A percentile compares a stretch with the other conserved stretches of the same genome.
These are phyloP conservation scores for Achaetomiella virescens DNA, from an alignment of 495 filamentous ascomycete genomes.

Conservation along the genomic window DNA sequence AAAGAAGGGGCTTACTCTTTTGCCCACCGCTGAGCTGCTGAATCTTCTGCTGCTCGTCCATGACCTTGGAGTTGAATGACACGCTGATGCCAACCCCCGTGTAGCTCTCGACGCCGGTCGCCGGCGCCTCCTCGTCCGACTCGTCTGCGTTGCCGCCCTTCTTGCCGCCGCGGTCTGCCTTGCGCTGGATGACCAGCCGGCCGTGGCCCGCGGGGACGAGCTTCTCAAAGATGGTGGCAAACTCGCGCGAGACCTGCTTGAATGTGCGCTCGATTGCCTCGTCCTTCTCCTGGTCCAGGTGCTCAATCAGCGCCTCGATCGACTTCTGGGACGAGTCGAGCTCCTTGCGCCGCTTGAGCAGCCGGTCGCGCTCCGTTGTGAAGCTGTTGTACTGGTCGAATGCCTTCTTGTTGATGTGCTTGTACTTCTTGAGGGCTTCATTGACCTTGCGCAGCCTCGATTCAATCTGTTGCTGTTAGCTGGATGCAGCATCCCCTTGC, in stretches of 20 bases:
- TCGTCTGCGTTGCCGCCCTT: conserved; percentile 50
- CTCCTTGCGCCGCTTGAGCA: conserved; percentile 75
- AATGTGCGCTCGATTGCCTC: conserved; percentile 96
- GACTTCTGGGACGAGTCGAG: conserved; percentile 74
- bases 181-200: conserved; percentile 86
- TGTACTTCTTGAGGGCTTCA: conserved; percentile 89
- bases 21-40: conserved; percentile 95
- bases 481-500: not conserved
- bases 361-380: conserved; percentile 78
- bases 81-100: conserved; percentile 97
- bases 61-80: conserved; percentile 93
- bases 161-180: conserved; percentile 61
- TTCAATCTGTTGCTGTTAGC: conserved; percentile 52
- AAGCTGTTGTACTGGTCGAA: conserved; percentile 99
- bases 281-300: conserved; percentile 92
- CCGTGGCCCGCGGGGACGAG: conserved; percentile 92
- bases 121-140: conserved; percentile 59
- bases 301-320: conserved; percentile 85
- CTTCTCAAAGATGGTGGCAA: conserved; percentile 85
- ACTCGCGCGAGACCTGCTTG: conserved; percentile 92
- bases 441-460: conserved; percentile 87
- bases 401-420: conserved; percentile 97
- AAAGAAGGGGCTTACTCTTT: conserved; percentile 62
- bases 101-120: conserved; percentile 86
- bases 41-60: conserved; percentile 95